These are phyloP conservation scores for Aspergillus leporis DNA, from an alignment of 495 filamentous ascomycete genomes.

Conservation along the genomic window DNA sequence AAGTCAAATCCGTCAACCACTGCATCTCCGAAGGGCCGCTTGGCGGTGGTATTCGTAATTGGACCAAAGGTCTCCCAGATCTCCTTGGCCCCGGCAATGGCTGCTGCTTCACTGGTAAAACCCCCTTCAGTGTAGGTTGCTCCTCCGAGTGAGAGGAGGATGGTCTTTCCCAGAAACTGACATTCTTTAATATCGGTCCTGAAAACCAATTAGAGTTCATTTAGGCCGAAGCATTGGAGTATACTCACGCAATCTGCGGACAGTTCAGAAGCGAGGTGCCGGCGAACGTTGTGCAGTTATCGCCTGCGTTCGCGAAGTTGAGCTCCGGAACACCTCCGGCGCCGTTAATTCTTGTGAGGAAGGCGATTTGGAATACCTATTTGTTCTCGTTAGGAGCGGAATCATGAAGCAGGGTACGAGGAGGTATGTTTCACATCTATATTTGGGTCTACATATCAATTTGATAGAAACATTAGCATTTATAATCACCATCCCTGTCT, in stretches of 20 bases:
- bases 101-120: slow-evolving; percentile 56
- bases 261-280: slow-evolving; percentile 59
- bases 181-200: slow-evolving; percentile 62
- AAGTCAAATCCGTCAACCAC: slow-evolving; percentile 74
- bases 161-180: slow-evolving; percentile 62
- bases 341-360: slow-evolving; percentile 56
- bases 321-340: slow-evolving; percentile 49
- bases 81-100: slow-evolving; percentile 54
- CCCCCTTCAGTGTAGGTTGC: slow-evolving; percentile 61
- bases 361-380: slow-evolving; percentile 62
- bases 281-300: slow-evolving; percentile 57
- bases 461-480: background rate
- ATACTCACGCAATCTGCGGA: slow-evolving; percentile 58
- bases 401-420: background rate
- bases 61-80: slow-evolving; percentile 72
- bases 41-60: slow-evolving; percentile 20
- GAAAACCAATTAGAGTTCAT: slow-evolving; percentile 18
- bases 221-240: background rate
- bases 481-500: background rate
- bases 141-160: slow-evolving; percentile 69
- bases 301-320: slow-evolving; percentile 61
- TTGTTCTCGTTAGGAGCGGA: background rate
- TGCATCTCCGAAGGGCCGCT: slow-evolving; percentile 66
- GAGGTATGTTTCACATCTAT: slow-evolving; percentile 24
- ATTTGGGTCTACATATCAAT: slow-evolving; percentile 24